Evolutionary conservation across 352 stramenopile species (phyloP), one percentile per base, ranked within the genome.

Genomic region (Pythium monospermum): DNA sequence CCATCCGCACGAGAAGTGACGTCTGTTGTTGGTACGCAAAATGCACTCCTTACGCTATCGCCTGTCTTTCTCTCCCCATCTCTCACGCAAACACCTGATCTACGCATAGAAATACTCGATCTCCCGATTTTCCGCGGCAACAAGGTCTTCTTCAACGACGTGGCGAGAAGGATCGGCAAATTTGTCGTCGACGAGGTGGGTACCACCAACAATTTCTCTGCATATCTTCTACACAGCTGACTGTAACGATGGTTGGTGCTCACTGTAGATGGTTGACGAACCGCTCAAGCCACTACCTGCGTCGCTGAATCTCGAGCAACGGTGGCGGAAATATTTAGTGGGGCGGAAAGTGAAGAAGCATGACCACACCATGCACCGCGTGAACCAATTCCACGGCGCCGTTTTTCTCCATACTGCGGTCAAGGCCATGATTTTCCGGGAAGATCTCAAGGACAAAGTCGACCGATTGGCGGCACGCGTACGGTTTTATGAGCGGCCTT

Each of bases 121-220:
- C 22, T 84, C 0, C 68, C 75, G 0, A 68, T 86, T 18, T 86
- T 76, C 43, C 65, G 69, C 30, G 61, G 61, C 10, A 83, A 82
- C 61, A 83, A 82, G 26, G 68, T 85, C 2, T 83, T 83, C 59
- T 82, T 85, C 59, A 85, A 85, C 40, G 74, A 85, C 59, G 63
- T 85, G 2, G 68, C 65, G 10, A 47, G 74, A 16, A 51, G 70
- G 7, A 67, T 83, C 10, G 74, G 74, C 2, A 85, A 83, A 26
- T 80, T 78, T 48, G 66, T 85, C 6, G 64, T 84, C 22, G 73
- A 84, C 18, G 71, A 80, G 61, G 72, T 76, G 38, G 25, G 57
- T 18, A 42, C 8, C 30, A 35, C 30, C 30, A 35, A n/a, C n/a
- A n/a, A n/a, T n/a, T n/a, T n/a, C n/a, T n/a, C n/a, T n/a, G n/a